Evolutionary conservation across 2,329 filamentous ascomycete genomes (phyloP).

Genomic region (Fusarium sp.): DNA sequence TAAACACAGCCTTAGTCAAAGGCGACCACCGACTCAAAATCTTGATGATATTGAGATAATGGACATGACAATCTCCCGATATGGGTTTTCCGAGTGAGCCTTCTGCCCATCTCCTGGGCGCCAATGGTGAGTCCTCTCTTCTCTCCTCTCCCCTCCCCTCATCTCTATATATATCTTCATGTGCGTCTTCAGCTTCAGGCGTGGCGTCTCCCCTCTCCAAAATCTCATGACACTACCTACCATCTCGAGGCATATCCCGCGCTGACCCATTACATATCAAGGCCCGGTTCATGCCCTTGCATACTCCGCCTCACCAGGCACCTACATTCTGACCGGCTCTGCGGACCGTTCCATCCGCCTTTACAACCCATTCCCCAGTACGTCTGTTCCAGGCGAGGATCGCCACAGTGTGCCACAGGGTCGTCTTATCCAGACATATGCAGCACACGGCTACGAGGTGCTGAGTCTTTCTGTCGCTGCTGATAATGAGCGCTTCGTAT

Average conservation of each 20-base stretch:
- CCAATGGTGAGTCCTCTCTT: slow-evolving; percentile 64
- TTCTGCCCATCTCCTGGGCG: slow-evolving; percentile 70
- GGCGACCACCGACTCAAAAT: background rate
- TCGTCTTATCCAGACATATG: slow-evolving; percentile 87
- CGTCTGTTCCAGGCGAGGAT: slow-evolving; percentile 53
- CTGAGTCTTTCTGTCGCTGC: slow-evolving; percentile 81
- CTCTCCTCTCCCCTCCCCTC: background rate
- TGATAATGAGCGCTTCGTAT: slow-evolving; percentile 89
- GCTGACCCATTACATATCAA: slow-evolving; percentile 53
- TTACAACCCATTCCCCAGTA: slow-evolving; percentile 79
- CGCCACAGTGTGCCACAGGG: slow-evolving; percentile 60
- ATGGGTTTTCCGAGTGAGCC: slow-evolving; percentile 67
- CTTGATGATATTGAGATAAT: slow-evolving; percentile 38
- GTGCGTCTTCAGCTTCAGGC: slow-evolving; percentile 29
- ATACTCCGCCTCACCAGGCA: slow-evolving; percentile 80
- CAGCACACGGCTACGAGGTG: slow-evolving; percentile 92
- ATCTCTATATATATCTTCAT: background rate
- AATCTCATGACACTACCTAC: slow-evolving; percentile 1
- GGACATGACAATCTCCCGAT: slow-evolving; percentile 31
- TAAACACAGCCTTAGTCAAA: background rate
- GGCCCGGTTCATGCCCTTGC: slow-evolving; percentile 80
- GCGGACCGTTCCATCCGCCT: slow-evolving; percentile 88
- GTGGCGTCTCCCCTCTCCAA: slow-evolving; percentile 28
- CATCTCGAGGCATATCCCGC: slow-evolving; percentile 22
- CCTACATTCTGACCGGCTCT: slow-evolving; percentile 87